Evolutionary conservation across 495 filamentous ascomycete species (phyloP), one percentile per base, ranked within the genome.

Genomic region (Tirmania nivea): DNA sequence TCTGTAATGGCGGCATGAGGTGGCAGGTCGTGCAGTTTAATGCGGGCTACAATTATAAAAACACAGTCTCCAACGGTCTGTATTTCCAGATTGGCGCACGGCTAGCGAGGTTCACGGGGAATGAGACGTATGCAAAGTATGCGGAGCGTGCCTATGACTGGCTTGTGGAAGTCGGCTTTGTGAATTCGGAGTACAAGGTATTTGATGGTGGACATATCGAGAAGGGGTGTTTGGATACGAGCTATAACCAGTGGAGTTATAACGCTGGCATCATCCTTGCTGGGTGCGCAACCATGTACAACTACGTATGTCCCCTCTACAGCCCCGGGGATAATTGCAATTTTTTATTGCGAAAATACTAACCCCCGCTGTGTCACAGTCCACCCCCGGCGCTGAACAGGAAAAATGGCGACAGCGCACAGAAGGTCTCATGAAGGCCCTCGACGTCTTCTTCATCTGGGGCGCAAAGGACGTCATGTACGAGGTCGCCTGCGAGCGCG

Each of bases 21-120:
- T 94, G 87, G 87, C 86, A 94, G 68, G 87, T 93, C 55, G 85
- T 81, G 64, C 73, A 75, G 1, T 80, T 73, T 54, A 87, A 90
- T 57, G 77, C 74, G 50, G 86, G 87, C 0, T 90, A 83, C 54
- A 73, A 79, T 52, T 88, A 89, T 70, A 82, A 88, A 67, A 88
- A 85, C 64, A 71, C 83, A 19, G 84, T 82, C 54, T 81, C 81
- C 3, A 90, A 86, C 51, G 84, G 80, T 5, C 76, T 79, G 54
- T 85, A 89, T 67, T 83, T 90, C 66, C 79, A 92, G 56, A 67
- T 93, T 39, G 82, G 78, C 4, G 78, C 85, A 1, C 75, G 87
- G 9, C 68, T 93, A 51, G 83, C 81, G 0, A 73, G 72, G 50
- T 89, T 86, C 63, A 86, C 84, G 8, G 71, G 74, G 7, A 93